phyloP scores from a whole-genome alignment of 2,329 filamentous ascomycete genomes.

The Aspergillus phoenicis region DNA sequence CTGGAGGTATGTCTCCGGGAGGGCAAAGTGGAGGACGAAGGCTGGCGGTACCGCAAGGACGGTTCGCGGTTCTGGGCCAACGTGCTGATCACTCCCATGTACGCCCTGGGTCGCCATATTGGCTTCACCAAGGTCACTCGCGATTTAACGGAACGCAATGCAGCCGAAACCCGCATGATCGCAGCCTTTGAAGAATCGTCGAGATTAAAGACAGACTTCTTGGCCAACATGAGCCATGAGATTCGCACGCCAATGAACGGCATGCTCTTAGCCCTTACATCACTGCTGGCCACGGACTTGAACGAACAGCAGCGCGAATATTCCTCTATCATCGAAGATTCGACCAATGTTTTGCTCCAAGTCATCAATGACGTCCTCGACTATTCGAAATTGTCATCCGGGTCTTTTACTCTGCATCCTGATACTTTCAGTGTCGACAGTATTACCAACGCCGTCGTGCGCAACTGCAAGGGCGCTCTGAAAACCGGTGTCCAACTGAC shows the following conservation, averaged over 20 bases:
- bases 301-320: conserved; percentile 59
- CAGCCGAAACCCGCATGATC: conserved; percentile 58
- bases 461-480: conserved; percentile 52
- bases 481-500: conserved; percentile 53
- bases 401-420: conserved; percentile 59
- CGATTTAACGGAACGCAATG: conserved; percentile 59
- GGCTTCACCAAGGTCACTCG: conserved; percentile 63
- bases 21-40: conserved; percentile 61
- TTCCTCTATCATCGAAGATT: conserved; percentile 61
- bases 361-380: conserved; percentile 70
- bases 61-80: conserved; percentile 64
- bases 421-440: conserved; percentile 54
- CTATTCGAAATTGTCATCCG: conserved; percentile 64
- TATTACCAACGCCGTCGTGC: conserved; percentile 53
- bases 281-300: conserved; percentile 59
- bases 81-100: conserved; percentile 61
- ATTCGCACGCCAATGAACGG: conserved; percentile 68
- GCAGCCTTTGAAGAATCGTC: conserved; percentile 64
- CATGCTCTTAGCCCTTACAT: conserved; percentile 61
- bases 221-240: conserved; percentile 67
- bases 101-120: conserved; percentile 55
- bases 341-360: conserved; percentile 59
- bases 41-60: conserved; percentile 62
- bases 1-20: conserved; percentile 57
- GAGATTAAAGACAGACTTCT: conserved; percentile 63